Base-by-base conservation (phyloP, 2,329 filamentous ascomycete species). In the Exophiala lecanii-corni region DNA sequence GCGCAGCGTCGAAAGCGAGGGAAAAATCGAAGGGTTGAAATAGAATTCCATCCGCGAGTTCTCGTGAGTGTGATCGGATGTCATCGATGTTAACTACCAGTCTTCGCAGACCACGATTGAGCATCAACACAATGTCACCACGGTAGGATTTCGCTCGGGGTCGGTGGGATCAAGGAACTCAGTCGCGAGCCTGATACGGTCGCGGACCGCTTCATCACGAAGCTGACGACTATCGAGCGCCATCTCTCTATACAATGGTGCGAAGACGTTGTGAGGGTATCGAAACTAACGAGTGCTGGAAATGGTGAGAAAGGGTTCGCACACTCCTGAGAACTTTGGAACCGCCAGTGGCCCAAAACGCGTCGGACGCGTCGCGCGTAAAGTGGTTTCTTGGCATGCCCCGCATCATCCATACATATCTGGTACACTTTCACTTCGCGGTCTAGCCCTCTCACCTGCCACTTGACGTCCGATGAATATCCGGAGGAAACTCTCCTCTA, bases 21-120 rank as follows among this genome's bases (percentile, higher is more conserved):
- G 81, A 80, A 62, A 83, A 94, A 59, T 95, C 88, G 68, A 96
- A 97, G 1, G 92, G 92, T 41, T 84, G 77, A 55, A 84, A 81
- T 33, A 98, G 78, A 26, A 98, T 75, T 38, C 79, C 79, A 55
- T 84, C 78, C 54, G 91, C 87, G 47, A 97, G 77, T 56, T 92
- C 86, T 53, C 79, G 67, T 61, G 83, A 94, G 68, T 96, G 91
- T 52, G 87, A 78, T 64, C 92, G 81, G 52, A 97, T 86, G 65
- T 95, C 88, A 66, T 97, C 91, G 56, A 97, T 79, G 64, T 84
- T 87, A 56, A 91, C 84, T 50, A 70, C 77, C 36, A 82, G 66
- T 58, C 79, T 69, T 49, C 77, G 68, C 43, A 74, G 61, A 16
- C 75, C 75, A 49, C 79, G 73, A 59, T 82, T 82, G 39, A 83